phyloP scores from a whole-genome alignment of 768 basidiomycete species.

The Mycena polygramma region DNA sequence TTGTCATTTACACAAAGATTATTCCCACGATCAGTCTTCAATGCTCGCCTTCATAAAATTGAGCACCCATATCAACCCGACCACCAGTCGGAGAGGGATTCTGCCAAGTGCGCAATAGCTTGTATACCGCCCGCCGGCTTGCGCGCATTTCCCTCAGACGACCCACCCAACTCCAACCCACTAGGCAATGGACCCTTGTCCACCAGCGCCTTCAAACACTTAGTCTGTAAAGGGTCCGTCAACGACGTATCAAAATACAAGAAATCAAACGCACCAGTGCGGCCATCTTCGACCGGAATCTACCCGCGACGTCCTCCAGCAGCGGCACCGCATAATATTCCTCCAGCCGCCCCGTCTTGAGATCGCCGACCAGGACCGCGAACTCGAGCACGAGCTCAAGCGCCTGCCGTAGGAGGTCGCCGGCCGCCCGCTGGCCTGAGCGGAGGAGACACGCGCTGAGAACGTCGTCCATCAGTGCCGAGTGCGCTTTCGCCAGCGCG shows the following conservation, averaged over 20 bases:
- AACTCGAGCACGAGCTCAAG: constrained; percentile 79
- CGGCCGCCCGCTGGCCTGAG: constrained; percentile 73
- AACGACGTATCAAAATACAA: constrained; percentile 6
- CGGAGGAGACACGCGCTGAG: constrained; percentile 81
- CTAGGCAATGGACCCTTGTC: constrained; percentile 57
- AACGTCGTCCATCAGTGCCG: constrained; percentile 77
- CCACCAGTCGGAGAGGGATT: constrained; percentile 36
- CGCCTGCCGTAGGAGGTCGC: constrained; percentile 72
- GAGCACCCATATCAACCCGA: background rate
- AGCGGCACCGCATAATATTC: constrained; percentile 75
- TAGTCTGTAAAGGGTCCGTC: constrained; percentile 54
- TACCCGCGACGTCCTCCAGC: constrained; percentile 66
- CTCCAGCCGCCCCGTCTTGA: constrained; percentile 64
- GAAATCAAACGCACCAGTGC: constrained; percentile 63
- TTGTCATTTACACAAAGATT: too few species aligned
- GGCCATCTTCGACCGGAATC: constrained; percentile 68
- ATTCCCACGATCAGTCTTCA: too few species aligned
- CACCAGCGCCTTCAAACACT: constrained; percentile 65
- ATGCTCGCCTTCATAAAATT: too few species aligned
- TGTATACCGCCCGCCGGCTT: constrained; percentile 25
- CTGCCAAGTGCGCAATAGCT: constrained; percentile 32
- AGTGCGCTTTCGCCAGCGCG: constrained; percentile 76
- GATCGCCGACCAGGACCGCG: constrained; percentile 72
- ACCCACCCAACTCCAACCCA: background rate
- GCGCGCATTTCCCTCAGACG: background rate